phyloP scores from a whole-genome alignment of 2,329 filamentous ascomycete genomes.

The Fusarium secorum region DNA sequence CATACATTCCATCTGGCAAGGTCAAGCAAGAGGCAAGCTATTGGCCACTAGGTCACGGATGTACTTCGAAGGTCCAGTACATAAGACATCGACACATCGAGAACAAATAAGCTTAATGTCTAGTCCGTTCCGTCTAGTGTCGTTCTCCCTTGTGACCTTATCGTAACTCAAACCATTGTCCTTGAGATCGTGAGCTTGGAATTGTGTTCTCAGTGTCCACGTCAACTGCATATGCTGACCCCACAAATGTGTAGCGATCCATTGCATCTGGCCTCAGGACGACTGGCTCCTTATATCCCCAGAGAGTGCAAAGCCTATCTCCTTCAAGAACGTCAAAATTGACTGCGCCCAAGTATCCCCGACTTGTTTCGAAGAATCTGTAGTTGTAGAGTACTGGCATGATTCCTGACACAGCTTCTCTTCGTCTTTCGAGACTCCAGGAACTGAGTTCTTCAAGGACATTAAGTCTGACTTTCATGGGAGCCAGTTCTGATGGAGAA shows the following conservation, averaged over 20 bases:
- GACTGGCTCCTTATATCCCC: neutral
- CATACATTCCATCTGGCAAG: neutral
- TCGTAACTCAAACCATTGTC: neutral
- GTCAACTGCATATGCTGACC: neutral
- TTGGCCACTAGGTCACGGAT: neutral
- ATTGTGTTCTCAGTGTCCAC: neutral
- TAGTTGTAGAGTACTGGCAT: neutral
- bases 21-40: neutral
- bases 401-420: neutral
- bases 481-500: neutral
- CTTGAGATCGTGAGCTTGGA: neutral
- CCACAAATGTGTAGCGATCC: neutral
- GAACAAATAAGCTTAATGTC: neutral
- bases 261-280: neutral
- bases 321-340: neutral
- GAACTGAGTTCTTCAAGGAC: neutral
- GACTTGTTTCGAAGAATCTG: neutral
- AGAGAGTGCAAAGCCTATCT: neutral
- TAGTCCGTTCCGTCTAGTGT: neutral
- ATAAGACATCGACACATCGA: neutral
- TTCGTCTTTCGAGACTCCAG: neutral
- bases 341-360: neutral
- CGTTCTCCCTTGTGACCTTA: neutral
- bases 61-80: neutral
- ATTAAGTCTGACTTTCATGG: neutral